phyloP scores from a whole-genome alignment of 2,329 filamentous ascomycete species.

The Cladophialophora carrionii region DNA sequence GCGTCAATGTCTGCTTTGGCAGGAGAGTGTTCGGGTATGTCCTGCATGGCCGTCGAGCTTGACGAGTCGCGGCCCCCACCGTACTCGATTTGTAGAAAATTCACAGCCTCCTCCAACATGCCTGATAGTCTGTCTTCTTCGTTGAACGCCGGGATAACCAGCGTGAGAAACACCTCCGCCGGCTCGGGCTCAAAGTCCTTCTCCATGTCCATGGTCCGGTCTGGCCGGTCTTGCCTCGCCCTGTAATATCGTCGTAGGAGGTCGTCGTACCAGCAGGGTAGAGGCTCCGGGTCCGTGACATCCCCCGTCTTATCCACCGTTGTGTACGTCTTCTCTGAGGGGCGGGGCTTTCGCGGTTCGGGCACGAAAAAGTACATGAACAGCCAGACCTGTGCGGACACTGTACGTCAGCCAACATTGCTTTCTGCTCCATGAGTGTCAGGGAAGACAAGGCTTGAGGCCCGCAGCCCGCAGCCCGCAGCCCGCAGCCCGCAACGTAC shows the following conservation, averaged over 20 bases:
- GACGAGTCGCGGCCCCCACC: conserved; percentile 51
- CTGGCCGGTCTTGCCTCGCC: conserved; percentile 47
- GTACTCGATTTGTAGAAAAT: conserved; percentile 78
- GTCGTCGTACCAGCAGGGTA: conserved; percentile 87
- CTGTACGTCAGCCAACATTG: conserved; percentile 6
- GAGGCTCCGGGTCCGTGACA: conserved; percentile 55
- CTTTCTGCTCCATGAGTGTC: background rate
- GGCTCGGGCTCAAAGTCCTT: conserved; percentile 62
- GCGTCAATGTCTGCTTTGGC: conserved; percentile 16
- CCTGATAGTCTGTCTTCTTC: conserved; percentile 80
- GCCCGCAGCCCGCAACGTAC: conserved; percentile 17
- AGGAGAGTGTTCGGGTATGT: conserved; percentile 58
- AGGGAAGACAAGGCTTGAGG: background rate
- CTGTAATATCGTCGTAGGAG: conserved; percentile 61
- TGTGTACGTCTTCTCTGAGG: conserved; percentile 82
- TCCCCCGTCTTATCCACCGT: conserved; percentile 71
- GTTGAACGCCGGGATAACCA: conserved; percentile 95
- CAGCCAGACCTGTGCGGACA: conserved; percentile 60
- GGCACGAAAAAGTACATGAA: conserved; percentile 77
- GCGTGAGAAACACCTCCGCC: conserved; percentile 80
- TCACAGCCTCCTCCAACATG: conserved; percentile 88
- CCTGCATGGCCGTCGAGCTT: background rate
- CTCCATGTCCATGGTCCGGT: conserved; percentile 43
- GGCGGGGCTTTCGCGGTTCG: conserved; percentile 71
- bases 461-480: background rate